Base-by-base conservation (phyloP, 345 rosid species). In the Salix arbutifolia region DNA sequence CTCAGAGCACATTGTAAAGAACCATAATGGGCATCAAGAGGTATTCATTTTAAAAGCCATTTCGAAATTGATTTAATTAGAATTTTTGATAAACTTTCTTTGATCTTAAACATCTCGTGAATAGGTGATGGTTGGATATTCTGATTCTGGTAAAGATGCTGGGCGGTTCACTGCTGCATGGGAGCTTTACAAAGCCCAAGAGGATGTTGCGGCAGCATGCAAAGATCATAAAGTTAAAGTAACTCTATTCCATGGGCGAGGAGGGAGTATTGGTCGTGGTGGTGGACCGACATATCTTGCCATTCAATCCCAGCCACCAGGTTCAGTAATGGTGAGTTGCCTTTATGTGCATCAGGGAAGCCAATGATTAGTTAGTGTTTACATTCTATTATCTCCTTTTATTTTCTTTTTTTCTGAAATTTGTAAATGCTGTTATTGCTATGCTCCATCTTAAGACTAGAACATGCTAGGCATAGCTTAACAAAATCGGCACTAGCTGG, bases 141-240 rank as follows among this genome's bases (percentile, higher is more conserved):
- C 98, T 64, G 98, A 95, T 85, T 93, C 99, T 37, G 99, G 99
- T 68, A 95, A 95, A 89, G 99, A 93, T 82, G 92, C 99, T 69
- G 97, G 99, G n/a, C 91, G 97, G 67, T 95, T 95, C 81, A 91
- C 99, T 21, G 99, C 99, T 44, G 99, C 98, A 12, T 95, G 98
- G 98, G 99, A 95, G 82, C 96, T 95, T 33, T 95, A 95, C 86
- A 95, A 95, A 86, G 99, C 99, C 62, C 99, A 93, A 79, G 99
- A 93, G 86, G 93, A 93, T 87, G 99, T 95, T 87, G 98, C 91
- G 68, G 93, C 94, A 48, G 97, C 98, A 30, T 95, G 98, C 78
- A 91, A 90, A 71, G 97, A 93, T 75, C 90, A 68, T 84, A 97
- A 97, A 52, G 90, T 95, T 56, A 93, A 93, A 85, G 90, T 95